Conservation (phyloP, 345 rosid genomes). For the Lepidium didymum region DNA sequence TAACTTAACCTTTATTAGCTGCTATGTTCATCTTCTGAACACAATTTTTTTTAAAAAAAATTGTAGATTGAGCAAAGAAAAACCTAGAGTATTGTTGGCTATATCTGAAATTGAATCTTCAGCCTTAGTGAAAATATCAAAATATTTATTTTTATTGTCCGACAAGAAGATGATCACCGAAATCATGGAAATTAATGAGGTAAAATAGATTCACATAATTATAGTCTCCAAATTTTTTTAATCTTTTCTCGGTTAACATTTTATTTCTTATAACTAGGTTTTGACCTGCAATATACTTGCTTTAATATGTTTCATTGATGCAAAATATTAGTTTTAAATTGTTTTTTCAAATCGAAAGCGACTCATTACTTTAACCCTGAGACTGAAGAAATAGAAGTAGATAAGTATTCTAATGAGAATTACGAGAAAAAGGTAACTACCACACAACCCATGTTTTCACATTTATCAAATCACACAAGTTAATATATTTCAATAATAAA, state of each 20-base stretch:
- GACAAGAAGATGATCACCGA: too few relatives aligned
- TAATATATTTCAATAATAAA: neutral
- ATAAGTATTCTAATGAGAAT: neutral
- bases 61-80: too few relatives aligned
- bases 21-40: too few relatives aligned
- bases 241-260: neutral
- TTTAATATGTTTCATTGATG: neutral
- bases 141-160: too few relatives aligned
- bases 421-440: neutral
- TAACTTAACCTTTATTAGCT: too few relatives aligned
- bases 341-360: neutral
- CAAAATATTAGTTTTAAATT: neutral
- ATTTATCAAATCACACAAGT: neutral
- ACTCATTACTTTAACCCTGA: neutral
- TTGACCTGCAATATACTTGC: neutral
- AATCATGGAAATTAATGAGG: too few relatives aligned
- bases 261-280: neutral
- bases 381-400: neutral
- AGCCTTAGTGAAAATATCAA: too few relatives aligned
- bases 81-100: too few relatives aligned
- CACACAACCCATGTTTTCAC: neutral
- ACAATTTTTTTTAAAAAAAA: too few relatives aligned
- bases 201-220: too few relatives aligned
- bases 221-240: too few relatives aligned
- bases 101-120: too few relatives aligned